phyloP scores from a whole-genome alignment of 164 flowering plant genomes.

The Vitis rupestris region DNA sequence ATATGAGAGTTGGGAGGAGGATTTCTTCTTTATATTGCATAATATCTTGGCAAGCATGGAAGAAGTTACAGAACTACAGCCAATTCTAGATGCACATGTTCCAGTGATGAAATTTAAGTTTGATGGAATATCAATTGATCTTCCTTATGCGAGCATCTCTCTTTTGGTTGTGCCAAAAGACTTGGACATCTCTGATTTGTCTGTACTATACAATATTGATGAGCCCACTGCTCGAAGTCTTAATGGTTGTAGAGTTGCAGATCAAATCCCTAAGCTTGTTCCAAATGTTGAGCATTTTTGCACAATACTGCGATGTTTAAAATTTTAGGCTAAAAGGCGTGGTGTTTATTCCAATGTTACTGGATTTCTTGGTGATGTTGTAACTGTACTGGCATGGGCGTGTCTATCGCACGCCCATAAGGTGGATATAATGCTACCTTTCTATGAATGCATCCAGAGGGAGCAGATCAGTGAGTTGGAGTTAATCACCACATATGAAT shows the following conservation, averaged over 20 bases:
- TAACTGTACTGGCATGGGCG: constrained; percentile 72
- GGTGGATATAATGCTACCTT: constrained; percentile 66
- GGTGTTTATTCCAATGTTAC: constrained; percentile 95
- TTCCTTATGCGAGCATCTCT: constrained; percentile 88
- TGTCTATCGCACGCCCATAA: constrained; percentile 55
- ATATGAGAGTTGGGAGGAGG: constrained; percentile 87
- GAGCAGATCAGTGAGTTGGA: constrained; percentile 41
- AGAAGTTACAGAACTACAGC: constrained; percentile 85
- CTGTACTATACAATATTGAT: constrained; percentile 46
- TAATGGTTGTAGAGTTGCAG: constrained; percentile 78
- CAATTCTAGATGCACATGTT: constrained; percentile 95
- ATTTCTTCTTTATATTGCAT: constrained; percentile 76
- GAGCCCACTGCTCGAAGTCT: constrained; percentile 61
- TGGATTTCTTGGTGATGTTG: constrained; percentile 60
- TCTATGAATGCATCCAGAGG: constrained; percentile 61
- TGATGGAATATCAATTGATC: constrained; percentile 84
- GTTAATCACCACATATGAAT: constrained; percentile 36
- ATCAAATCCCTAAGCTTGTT: constrained; percentile 73
- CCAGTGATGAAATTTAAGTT: constrained; percentile 97
- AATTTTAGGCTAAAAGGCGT: constrained; percentile 92
- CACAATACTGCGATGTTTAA: constrained; percentile 76
- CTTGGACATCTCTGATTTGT: constrained; percentile 54
- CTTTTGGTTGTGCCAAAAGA: constrained; percentile 79
- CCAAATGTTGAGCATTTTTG: constrained; percentile 84
- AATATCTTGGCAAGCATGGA: constrained; percentile 65